Evolutionary conservation across 768 basidiomycete genomes (phyloP), one percentile per base, ranked within the genome.

Genomic region (Boletus subcaerulescens): DNA sequence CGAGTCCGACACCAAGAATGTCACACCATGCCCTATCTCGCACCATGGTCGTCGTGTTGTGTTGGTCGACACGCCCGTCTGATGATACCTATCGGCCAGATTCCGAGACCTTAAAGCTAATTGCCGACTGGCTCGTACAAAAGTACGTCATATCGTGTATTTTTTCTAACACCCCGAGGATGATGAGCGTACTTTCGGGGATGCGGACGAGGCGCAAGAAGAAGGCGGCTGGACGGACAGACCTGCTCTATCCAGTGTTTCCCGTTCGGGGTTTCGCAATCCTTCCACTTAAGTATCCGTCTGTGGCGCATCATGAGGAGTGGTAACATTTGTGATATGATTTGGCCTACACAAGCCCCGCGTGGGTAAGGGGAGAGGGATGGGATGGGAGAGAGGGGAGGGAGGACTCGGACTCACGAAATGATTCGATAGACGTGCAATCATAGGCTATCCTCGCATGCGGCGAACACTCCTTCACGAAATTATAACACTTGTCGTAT

Each of bases 171-270:
- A 10, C 0, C 41, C 32, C 12, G n/a, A 47, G 22, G 15, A 45
- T 45, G 36, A 47, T 48, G 18, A 59, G 50, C 22, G 56, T 51
- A 29, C 43, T 17, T 52, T 17, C 12, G 22, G 24, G 4, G 50
- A 60, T 31, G 42, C n/a, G 36, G 31, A 31, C 2, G 39, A 44
- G 35, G 35, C 8, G 40, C n/a, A 49, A 40, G 17, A 49, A 14
- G 41, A 55, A 24, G 47, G 38, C 15, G 44, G 32, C 6, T n/a
- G 17, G 50, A 31, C 17, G n/a, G 52, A 64, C 74, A 39, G 56
- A 86, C 86, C 77, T 87, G 87, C 61, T 91, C 88, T 52, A 91
- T 91, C 86, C 87, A 91, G 59, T 86, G 87, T 60, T 91, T 91
- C 41, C 88, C 88, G 41, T 74, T 80, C 1, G 74, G 60, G 0